Evolutionary conservation across 2,329 filamentous ascomycete species (phyloP).

Genomic region (Colletotrichum shisoi): DNA sequence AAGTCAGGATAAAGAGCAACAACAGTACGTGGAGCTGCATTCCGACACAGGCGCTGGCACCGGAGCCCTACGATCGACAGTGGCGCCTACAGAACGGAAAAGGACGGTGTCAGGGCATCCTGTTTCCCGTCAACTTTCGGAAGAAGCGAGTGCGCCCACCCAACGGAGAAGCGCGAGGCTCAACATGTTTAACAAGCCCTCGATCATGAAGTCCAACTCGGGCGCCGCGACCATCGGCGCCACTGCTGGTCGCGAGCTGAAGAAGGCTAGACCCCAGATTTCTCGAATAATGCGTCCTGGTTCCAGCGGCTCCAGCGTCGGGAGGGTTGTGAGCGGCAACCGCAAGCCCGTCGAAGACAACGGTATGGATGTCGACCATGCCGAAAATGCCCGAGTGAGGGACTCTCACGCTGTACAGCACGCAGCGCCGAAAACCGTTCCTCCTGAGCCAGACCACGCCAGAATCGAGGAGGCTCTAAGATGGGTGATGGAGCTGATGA

Average conservation of each 20-base stretch:
- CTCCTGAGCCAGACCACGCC: conserved; percentile 60
- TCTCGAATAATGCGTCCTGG: conserved; percentile 71
- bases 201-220: conserved; percentile 70
- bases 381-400: conserved; percentile 62
- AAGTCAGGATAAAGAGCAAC: conserved; percentile 50
- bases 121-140: conserved; percentile 59
- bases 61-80: conserved; percentile 50
- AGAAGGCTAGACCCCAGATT: conserved; percentile 80
- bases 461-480: conserved; percentile 79
- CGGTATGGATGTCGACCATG: conserved; percentile 72
- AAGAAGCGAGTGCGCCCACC: conserved; percentile 66
- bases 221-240: conserved; percentile 64
- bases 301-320: conserved; percentile 74
- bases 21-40: conserved; percentile 50
- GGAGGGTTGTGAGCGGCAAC: conserved; percentile 88
- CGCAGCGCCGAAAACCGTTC: conserved; percentile 48
- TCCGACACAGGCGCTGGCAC: conserved; percentile 52
- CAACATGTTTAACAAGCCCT: conserved; percentile 70
- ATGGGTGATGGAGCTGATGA: conserved; percentile 80
- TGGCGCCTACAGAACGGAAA: conserved; percentile 73
- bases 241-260: conserved; percentile 75
- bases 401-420: conserved; percentile 51
- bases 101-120: conserved; percentile 89
- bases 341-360: conserved; percentile 76
- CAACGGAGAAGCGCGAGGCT: conserved; percentile 77